Evolutionary conservation across 768 basidiomycete genomes (phyloP).

Genomic region (Tulasnella calospora): DNA sequence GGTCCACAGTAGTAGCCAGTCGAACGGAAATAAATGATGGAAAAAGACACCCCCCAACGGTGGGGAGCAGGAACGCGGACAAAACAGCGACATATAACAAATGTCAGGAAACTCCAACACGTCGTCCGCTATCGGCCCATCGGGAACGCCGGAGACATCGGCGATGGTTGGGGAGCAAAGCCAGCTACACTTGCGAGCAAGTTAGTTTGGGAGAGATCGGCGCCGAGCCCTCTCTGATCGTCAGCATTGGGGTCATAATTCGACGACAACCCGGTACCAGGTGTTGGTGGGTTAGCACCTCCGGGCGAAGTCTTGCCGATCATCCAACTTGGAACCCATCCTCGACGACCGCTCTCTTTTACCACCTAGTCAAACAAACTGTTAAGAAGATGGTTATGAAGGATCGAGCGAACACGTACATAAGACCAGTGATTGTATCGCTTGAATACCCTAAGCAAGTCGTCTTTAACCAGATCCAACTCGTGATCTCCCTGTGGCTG

Average conservation of each 20-base stretch:
- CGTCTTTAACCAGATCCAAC: slow-evolving; percentile 81
- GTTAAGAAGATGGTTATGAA: slow-evolving; percentile 28
- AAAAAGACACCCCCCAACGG: neutral
- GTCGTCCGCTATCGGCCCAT: neutral
- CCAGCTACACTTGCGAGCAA: neutral
- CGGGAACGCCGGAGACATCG: slow-evolving; percentile 14
- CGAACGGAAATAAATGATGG: neutral
- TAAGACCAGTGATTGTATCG: slow-evolving; percentile 98
- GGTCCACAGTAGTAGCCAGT: neutral
- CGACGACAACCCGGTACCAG: neutral
- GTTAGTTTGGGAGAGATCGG: slow-evolving; percentile 6
- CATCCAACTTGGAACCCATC: slow-evolving; percentile 57
- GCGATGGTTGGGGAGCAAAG: slow-evolving; percentile 4
- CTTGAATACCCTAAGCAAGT: slow-evolving; percentile 88
- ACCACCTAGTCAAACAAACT: slow-evolving; percentile 56
- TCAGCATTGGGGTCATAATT: slow-evolving; percentile 11
- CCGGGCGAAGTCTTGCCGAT: slow-evolving; percentile 71
- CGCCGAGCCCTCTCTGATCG: neutral
- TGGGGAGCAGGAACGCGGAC: neutral
- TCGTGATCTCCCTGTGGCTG: slow-evolving; percentile 91
- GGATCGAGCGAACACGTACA: slow-evolving; percentile 42
- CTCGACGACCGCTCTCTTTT: slow-evolving; percentile 67
- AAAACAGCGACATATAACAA: neutral
- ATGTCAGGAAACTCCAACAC: neutral
- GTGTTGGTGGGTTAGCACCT: slow-evolving; percentile 5